Evolutionary conservation across 2,329 filamentous ascomycete genomes (phyloP).

Genomic region (Arthroderma sp.): DNA sequence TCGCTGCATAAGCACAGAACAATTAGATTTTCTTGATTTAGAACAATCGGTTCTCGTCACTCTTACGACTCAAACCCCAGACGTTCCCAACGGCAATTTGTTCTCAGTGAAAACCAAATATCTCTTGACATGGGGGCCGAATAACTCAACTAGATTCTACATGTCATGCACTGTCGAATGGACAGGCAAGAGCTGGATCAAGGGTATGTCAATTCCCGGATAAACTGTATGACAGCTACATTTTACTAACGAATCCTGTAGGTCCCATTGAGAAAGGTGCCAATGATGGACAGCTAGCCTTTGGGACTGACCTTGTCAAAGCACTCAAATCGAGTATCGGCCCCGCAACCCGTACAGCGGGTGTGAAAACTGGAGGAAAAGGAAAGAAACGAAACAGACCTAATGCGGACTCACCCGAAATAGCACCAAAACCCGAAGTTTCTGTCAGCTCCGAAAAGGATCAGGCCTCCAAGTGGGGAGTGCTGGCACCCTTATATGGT

Average conservation of each 20-base stretch:
- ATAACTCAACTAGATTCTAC: slow-evolving; percentile 70
- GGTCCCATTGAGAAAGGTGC: slow-evolving; percentile 93
- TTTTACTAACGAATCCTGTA: slow-evolving; percentile 23
- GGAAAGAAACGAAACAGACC: slow-evolving; percentile 48
- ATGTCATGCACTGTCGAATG: slow-evolving; percentile 89
- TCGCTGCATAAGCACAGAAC: slow-evolving; percentile 81
- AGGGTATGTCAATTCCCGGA: slow-evolving; percentile 45
- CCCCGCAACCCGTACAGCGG: slow-evolving; percentile 43
- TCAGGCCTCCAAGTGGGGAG: slow-evolving; percentile 53
- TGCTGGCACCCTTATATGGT: slow-evolving; percentile 63
- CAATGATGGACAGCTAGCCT: slow-evolving; percentile 73
- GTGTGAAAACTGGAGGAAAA: slow-evolving; percentile 37
- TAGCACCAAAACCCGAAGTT: slow-evolving; percentile 33
- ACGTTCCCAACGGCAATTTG: slow-evolving; percentile 85
- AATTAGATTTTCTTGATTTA: slow-evolving; percentile 68
- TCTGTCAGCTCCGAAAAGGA: slow-evolving; percentile 25
- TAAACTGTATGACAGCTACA: neutral
- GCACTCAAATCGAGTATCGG: slow-evolving; percentile 59
- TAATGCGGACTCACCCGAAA: slow-evolving; percentile 26
- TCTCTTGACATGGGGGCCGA: slow-evolving; percentile 82
- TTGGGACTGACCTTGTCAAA: slow-evolving; percentile 66
- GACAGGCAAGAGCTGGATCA: slow-evolving; percentile 96
- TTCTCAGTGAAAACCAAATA: slow-evolving; percentile 91
- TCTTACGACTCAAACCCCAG: slow-evolving; percentile 75
- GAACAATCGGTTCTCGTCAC: slow-evolving; percentile 78